phyloP scores from a whole-genome alignment of 306 rosid species.

The Carpinus fangiana region DNA sequence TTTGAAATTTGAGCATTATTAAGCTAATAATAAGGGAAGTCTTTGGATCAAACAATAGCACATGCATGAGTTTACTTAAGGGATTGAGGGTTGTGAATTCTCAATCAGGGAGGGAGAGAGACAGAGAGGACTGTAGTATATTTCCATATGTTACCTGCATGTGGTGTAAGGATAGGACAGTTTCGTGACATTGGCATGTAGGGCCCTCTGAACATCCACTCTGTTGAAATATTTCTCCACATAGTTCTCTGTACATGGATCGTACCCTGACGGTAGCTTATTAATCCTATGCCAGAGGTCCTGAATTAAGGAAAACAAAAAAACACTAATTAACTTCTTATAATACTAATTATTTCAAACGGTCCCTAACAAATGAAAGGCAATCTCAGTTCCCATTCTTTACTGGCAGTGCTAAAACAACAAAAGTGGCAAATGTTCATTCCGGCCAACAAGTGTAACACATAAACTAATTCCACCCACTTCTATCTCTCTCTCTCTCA shows the following conservation, averaged over 20 bases:
- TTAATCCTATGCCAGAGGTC: slow-evolving; percentile 41
- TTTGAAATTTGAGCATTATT: too few species aligned
- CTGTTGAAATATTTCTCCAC: slow-evolving; percentile 50
- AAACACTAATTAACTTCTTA: too few species aligned
- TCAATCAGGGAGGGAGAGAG: not conserved
- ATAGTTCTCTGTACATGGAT: slow-evolving; percentile 56
- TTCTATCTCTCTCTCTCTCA: not conserved
- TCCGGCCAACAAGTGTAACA: too few species aligned
- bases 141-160: slow-evolving; percentile 50
- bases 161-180: slow-evolving; percentile 51
- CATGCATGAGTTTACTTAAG: not conserved
- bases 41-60: not conserved
- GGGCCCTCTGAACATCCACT: slow-evolving; percentile 59
- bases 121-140: not conserved
- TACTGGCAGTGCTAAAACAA: too few species aligned
- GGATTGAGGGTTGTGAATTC: not conserved
- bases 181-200: slow-evolving; percentile 58
- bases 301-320: slow-evolving; percentile 25
- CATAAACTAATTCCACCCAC: not conserved
- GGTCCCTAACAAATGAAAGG: too few species aligned
- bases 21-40: not conserved
- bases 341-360: too few species aligned
- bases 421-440: too few species aligned
- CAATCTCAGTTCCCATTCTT: too few species aligned
- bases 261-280: slow-evolving; percentile 51